Evolutionary conservation across 257 asterid species (phyloP), one percentile per base, ranked within the genome.

Genomic region (Solanum rostratum): DNA sequence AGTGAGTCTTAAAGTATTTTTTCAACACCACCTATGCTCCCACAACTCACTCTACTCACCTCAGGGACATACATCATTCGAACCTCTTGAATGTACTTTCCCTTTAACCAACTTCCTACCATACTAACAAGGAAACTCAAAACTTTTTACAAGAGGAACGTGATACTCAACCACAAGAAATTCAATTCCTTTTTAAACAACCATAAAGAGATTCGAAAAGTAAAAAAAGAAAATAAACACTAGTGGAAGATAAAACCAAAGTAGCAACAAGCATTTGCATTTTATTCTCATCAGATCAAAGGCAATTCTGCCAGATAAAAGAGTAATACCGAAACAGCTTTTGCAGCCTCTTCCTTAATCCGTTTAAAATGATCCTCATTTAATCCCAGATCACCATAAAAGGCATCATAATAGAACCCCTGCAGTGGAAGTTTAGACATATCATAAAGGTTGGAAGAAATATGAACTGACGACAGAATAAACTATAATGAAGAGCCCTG

Each of bases 401-500:
- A 95, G 54, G 96, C 99, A 91, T 97, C 99, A 87, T 97, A 97
- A 88, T 93, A 97, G 86, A 97, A 97, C 22, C 99, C 99, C 99
- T 95, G 93, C 84, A 89, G 69, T 83, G 65, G 84, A 65, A 88
- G 62, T 49, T 81, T 62, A 81, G 70, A 82, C 85, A 82, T 73
- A 83, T 82, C 87, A 84, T 66, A 66, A 85, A 84, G 22, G 46
- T 76, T 39, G 83, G 86, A n/a, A 15, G 82, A 1, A 50, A 78
- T 78, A 50, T 29, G 3, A 78, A 78, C 82, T 29, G 46, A 27
- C 37, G 73, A 70, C 22, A 74, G 37, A 52, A 18, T 37, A 37
- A 84, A 76, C 63, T 74, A 80, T 39, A 65, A 29, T 29, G 62
- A 88, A 46, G 82, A 50, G 3, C 82, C 63, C 65, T 78, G 62